Evolutionary conservation across 345 rosid genomes (phyloP).

Genomic region (Cardamine chenopodiifolia): DNA sequence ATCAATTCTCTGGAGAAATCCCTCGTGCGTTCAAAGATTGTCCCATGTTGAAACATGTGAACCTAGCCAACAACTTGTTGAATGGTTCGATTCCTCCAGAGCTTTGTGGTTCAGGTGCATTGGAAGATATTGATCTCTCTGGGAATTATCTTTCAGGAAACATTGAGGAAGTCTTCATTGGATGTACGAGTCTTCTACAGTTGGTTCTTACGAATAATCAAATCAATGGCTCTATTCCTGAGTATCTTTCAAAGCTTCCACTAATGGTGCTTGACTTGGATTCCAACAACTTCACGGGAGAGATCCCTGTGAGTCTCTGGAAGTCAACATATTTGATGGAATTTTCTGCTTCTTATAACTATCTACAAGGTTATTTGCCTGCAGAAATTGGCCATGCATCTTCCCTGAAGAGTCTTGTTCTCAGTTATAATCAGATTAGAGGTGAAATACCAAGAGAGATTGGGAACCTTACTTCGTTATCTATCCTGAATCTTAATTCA

Average conservation of each 20-base stretch:
- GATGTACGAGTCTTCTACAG: constrained; percentile 66
- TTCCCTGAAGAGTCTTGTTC: constrained; percentile 62
- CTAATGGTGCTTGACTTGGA: constrained; percentile 73
- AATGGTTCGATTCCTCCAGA: constrained; percentile 69
- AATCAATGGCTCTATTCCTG: constrained; percentile 63
- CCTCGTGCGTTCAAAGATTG: constrained; percentile 68
- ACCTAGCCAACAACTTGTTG: constrained; percentile 61
- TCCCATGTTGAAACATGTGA: constrained; percentile 55
- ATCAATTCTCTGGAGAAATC: constrained; percentile 58
- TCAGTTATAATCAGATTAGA: constrained; percentile 57
- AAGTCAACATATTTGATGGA: constrained; percentile 63
- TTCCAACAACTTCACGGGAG: constrained; percentile 72
- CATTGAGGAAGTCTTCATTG: constrained; percentile 59
- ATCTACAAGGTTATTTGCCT: constrained; percentile 60
- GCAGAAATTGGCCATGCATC: constrained; percentile 64
- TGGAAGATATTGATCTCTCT: constrained; percentile 61
- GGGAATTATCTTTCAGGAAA: constrained; percentile 59
- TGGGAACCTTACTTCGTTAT: constrained; percentile 64
- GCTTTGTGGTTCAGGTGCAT: constrained; percentile 64
- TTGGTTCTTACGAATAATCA: constrained; percentile 57
- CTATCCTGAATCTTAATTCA: constrained; percentile 71
- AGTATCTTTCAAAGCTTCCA: constrained; percentile 68
- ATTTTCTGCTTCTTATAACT: constrained; percentile 70
- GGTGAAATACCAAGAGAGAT: constrained; percentile 74
- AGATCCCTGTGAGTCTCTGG: constrained; percentile 67